Conservation (phyloP, 1,284 basidiomycete species). For the Trichosporon ovoides region DNA sequence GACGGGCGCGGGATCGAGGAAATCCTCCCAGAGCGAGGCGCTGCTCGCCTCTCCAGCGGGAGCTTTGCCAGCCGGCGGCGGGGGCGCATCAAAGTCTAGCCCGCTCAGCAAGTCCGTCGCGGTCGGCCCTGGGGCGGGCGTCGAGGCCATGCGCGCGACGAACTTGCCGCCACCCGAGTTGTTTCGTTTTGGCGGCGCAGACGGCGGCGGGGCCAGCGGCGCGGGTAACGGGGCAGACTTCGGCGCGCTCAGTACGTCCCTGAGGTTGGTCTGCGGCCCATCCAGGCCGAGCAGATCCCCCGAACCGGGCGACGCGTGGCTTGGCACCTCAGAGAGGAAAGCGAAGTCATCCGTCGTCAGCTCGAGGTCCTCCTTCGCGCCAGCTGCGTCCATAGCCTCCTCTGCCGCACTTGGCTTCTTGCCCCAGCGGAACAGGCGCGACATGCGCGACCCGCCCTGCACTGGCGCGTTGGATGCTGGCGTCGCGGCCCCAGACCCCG, state of each 20-base stretch:
- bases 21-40: slow-evolving; percentile 27
- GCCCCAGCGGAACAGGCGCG: slow-evolving; percentile 31
- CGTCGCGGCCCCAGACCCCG: neutral
- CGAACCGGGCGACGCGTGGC: slow-evolving; percentile 22
- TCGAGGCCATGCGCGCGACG: slow-evolving; percentile 27
- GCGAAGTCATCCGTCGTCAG: slow-evolving; percentile 45
- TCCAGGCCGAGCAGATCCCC: slow-evolving; percentile 39
- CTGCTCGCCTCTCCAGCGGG: neutral
- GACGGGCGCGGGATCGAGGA: slow-evolving; percentile 13
- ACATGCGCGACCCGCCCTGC: slow-evolving; percentile 38
- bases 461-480: neutral
- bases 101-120: slow-evolving; percentile 39
- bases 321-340: slow-evolving; percentile 47
- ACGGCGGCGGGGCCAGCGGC: slow-evolving; percentile 35
- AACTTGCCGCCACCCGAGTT: slow-evolving; percentile 10
- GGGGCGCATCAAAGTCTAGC: slow-evolving; percentile 29
- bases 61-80: neutral
- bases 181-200: neutral
- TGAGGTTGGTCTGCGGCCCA: slow-evolving; percentile 30
- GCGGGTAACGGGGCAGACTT: slow-evolving; percentile 28
- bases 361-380: slow-evolving; percentile 34
- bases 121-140: slow-evolving; percentile 3
- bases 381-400: neutral
- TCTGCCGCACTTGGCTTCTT: neutral
- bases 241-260: slow-evolving; percentile 27